Percentiles rank a stretch among this genome's conserved stretches.
These are phyloP conservation scores for Penicillium griseofulvum DNA, from an alignment of 2,329 filamentous ascomycete species.

Conservation along the genomic window DNA sequence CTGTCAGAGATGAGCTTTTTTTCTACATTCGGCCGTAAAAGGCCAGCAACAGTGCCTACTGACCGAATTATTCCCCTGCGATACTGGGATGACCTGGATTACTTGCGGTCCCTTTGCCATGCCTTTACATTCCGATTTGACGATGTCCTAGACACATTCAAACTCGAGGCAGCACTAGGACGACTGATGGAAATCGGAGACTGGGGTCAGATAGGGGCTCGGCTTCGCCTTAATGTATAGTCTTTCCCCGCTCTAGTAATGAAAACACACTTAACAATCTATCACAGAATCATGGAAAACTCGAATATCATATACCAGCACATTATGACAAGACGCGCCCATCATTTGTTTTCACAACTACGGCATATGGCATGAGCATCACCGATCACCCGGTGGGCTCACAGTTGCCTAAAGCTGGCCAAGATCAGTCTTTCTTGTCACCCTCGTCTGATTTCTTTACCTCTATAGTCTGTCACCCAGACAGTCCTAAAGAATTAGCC, in stretches of 20 bases:
- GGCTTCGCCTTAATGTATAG: slow-evolving; percentile 43
- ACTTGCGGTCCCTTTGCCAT: slow-evolving; percentile 3
- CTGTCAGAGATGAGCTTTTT: neutral
- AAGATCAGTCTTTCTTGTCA: neutral
- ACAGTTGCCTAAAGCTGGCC: neutral
- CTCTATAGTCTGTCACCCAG: neutral
- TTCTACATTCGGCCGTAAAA: neutral
- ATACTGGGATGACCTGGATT: slow-evolving; percentile 14
- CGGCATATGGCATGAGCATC: slow-evolving; percentile 37
- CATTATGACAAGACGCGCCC: slow-evolving; percentile 40
- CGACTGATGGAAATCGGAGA: slow-evolving; percentile 44
- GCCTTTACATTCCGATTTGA: slow-evolving; percentile 44
- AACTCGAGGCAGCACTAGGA: slow-evolving; percentile 37
- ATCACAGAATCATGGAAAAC: slow-evolving; percentile 21
- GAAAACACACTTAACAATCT: neutral
- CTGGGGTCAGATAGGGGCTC: slow-evolving; percentile 50
- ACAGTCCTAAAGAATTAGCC: neutral
- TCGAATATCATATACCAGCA: slow-evolving; percentile 46
- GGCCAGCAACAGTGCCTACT: slow-evolving; percentile 5
- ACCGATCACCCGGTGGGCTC: slow-evolving; percentile 42
- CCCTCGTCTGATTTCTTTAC: neutral
- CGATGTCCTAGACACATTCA: slow-evolving; percentile 47
- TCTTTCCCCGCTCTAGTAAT: neutral
- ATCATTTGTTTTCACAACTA: slow-evolving; percentile 43
- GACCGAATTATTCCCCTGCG: slow-evolving; percentile 13